Base-by-base conservation (phyloP, 208 protist genomes). In the Crithidia acanthocephali region DNA sequence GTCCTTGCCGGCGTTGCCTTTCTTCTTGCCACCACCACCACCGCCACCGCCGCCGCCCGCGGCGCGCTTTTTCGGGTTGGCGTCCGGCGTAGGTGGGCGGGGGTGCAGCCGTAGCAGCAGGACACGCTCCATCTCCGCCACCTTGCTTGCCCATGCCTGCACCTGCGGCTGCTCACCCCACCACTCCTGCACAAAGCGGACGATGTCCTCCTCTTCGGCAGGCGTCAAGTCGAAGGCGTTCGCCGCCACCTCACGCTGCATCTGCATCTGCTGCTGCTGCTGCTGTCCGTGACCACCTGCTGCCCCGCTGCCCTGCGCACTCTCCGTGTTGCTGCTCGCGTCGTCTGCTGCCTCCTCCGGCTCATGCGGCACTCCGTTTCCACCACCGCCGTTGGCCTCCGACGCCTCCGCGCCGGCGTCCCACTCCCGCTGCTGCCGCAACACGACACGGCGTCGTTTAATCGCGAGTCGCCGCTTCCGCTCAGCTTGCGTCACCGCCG, bases 101-200 rank as follows among this genome's bases (percentile, higher is more conserved):
- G 67, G 78, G 62, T 73, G 61, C 81, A 93, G 82, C 16, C 64
- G 42, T 22, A 86, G 83, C 63, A 91, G 53, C 72, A 97, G 76
- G 53, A 96, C 87, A 0, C 86, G 83, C 70, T 95, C 87, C 89
- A 97, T 94, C 61, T 90, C 74, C 0, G 71, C 81, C n/a, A 90
- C 76, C 42, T 83, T 77, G 13, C 75, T 83, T 10, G 79, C 78
- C 65, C 93, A 79, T 27, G 72, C 60, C 42, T 72, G 60, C 30
- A 82, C 83, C 55, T 77, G 50, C 74, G 76, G 72, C 79, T 90
- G 48, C 69, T 69, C 72, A 76, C 69, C 33, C 76, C 85, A 87
- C 62, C 86, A 85, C 20, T 91, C 84, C 33, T 85, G 65, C 63
- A 91, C 76, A 57, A 91, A 73, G 44, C 81, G 76, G 27, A 84